Percentiles rank a stretch among this genome's conserved stretches.
These are phyloP conservation scores for Ajuga reptans DNA, from an alignment of 305 asterid species.

Conservation along the genomic window DNA sequence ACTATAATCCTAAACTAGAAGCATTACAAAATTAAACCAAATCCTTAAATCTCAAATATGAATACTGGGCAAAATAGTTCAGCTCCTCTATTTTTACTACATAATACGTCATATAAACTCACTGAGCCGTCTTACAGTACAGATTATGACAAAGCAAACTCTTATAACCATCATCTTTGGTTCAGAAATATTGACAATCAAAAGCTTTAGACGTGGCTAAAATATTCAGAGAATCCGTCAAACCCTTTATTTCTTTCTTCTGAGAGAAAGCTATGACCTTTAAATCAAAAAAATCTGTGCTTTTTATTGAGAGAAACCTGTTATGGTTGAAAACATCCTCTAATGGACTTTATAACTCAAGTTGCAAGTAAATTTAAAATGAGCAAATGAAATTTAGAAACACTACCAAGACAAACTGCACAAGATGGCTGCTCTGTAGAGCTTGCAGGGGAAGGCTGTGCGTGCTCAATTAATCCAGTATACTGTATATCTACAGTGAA, in stretches of 20 bases:
- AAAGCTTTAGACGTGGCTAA: background rate
- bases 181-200: background rate
- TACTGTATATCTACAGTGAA: slow-evolving; percentile 72
- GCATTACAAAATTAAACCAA: background rate
- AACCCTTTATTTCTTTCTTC: too few species aligned
- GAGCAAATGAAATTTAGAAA: slow-evolving; percentile 15
- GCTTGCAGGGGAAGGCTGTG: slow-evolving; percentile 60
- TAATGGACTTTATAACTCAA: background rate
- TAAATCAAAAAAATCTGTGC: background rate
- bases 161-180: background rate
- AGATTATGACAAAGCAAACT: background rate
- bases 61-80: background rate
- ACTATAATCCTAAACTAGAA: slow-evolving; percentile 13
- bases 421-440: slow-evolving; percentile 75
- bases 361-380: slow-evolving; percentile 9
- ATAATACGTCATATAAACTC: background rate
- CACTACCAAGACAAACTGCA: slow-evolving; percentile 87
- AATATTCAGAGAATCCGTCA: slow-evolving; percentile 2
- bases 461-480: slow-evolving; percentile 82
- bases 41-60: background rate
- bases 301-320: background rate
- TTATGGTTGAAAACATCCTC: background rate
- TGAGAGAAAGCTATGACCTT: background rate
- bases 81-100: background rate
- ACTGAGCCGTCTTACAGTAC: background rate